phyloP scores from a whole-genome alignment of 2,329 filamentous ascomycete species.

The Neofusicoccum parvum region DNA sequence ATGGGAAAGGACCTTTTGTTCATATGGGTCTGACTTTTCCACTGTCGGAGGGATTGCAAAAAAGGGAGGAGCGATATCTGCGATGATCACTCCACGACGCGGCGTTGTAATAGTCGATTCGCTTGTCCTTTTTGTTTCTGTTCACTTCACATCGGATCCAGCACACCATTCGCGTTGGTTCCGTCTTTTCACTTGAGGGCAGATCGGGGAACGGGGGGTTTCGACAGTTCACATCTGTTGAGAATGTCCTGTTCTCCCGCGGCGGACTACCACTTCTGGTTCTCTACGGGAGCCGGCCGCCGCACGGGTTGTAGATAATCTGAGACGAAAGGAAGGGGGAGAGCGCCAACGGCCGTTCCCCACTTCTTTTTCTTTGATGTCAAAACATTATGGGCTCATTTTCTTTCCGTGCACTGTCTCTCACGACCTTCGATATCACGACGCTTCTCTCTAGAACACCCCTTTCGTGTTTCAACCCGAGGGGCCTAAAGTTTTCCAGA shows the following conservation, averaged over 20 bases:
- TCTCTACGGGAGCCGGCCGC: neutral
- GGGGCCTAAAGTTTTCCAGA: no score
- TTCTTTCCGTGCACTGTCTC: neutral
- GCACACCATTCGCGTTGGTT: no score
- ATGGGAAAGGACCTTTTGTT: constrained; percentile 4
- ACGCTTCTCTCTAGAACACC: no score
- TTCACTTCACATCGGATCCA: neutral
- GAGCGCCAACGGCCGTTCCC: no score
- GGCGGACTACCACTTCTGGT: no score
- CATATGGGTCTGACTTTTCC: constrained; percentile 1
- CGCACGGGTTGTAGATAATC: constrained; percentile 2
- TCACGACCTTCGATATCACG: neutral
- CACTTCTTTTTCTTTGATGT: neutral
- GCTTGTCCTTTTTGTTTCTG: neutral
- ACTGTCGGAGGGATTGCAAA: neutral
- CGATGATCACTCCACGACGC: constrained; percentile 2
- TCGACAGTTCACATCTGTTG: neutral
- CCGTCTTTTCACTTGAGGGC: neutral
- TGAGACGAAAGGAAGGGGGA: neutral
- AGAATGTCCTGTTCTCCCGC: no score
- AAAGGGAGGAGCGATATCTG: constrained; percentile 11
- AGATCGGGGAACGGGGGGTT: neutral
- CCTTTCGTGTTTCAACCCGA: no score
- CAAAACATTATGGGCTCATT: neutral
- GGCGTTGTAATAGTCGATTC: constrained; percentile 6